Evolutionary conservation across 441 rosid species (phyloP).

Genomic region (Adansonia madagascariensis): DNA sequence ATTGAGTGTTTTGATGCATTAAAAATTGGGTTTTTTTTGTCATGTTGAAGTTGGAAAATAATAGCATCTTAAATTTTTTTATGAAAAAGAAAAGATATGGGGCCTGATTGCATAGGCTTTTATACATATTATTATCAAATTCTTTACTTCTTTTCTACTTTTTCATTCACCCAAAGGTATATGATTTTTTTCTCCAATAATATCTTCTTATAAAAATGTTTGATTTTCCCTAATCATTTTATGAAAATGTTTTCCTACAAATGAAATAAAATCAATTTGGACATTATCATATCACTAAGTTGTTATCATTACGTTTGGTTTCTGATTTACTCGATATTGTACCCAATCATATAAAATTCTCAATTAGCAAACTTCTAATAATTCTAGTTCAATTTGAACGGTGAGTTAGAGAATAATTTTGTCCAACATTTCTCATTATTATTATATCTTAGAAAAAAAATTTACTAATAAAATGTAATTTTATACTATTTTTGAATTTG

Average conservation of each 20-base stretch:
- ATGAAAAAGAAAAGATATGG: no score
- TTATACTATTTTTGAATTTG: neutral
- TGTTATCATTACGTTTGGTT: neutral
- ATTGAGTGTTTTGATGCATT: neutral
- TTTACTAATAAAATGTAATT: neutral
- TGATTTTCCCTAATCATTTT: neutral
- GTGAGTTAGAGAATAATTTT: neutral
- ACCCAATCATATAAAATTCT: neutral
- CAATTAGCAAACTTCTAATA: neutral
- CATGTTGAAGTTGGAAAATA: conserved; percentile 7
- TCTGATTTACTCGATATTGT: neutral
- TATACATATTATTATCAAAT: neutral
- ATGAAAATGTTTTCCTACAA: neutral
- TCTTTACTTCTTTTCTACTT: neutral
- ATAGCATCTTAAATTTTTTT: neutral
- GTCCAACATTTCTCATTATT: neutral
- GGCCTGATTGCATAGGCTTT: neutral
- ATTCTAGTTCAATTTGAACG: neutral
- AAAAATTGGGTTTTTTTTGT: neutral
- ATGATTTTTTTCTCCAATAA: neutral
- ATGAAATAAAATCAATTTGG: neutral
- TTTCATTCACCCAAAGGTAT: neutral
- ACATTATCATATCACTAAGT: neutral
- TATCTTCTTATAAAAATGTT: neutral
- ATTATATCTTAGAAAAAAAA: neutral